Conservation (phyloP, 495 filamentous ascomycete species). For the Rhizodiscina lignyota region DNA sequence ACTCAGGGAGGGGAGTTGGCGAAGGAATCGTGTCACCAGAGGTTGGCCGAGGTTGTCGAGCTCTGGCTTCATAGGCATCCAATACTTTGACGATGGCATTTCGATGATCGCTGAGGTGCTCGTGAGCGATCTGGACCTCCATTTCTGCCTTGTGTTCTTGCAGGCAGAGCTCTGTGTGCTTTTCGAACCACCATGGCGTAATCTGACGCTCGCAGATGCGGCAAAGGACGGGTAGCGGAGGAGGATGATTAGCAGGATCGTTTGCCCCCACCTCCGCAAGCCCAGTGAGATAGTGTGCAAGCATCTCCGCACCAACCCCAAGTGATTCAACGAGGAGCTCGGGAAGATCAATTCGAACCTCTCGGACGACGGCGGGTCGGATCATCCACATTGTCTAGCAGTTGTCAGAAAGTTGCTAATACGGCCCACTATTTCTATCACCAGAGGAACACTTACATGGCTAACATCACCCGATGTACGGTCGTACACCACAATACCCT, state of each 20-base stretch:
- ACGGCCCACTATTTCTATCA: background rate
- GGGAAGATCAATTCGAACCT: slow-evolving; percentile 91
- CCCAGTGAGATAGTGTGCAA: slow-evolving; percentile 81
- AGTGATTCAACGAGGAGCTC: slow-evolving; percentile 81
- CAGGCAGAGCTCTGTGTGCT: slow-evolving; percentile 89
- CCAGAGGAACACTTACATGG: slow-evolving; percentile 47
- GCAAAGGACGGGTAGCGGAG: slow-evolving; percentile 78
- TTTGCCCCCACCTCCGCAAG: slow-evolving; percentile 73
- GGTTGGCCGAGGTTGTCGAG: slow-evolving; percentile 39
- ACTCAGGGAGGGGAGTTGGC: slow-evolving; percentile 52
- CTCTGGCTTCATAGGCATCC: slow-evolving; percentile 74
- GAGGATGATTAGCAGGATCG: slow-evolving; percentile 68
- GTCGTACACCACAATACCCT: slow-evolving; percentile 96
- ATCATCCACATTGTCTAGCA: slow-evolving; percentile 99
- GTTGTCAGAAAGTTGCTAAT: background rate
- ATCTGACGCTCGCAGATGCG: slow-evolving; percentile 96
- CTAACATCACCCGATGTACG: slow-evolving; percentile 69
- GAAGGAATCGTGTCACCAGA: slow-evolving; percentile 36
- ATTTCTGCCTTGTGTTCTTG: slow-evolving; percentile 94
- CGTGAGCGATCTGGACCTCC: slow-evolving; percentile 91
- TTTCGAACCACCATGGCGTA: slow-evolving; percentile 99
- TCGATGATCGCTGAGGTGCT: slow-evolving; percentile 82
- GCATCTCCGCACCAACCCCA: slow-evolving; percentile 83
- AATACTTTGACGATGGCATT: slow-evolving; percentile 91
- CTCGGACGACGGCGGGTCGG: slow-evolving; percentile 72